These are phyloP conservation scores for Hymenoscyphus albidus DNA, from an alignment of 2,329 filamentous ascomycete genomes.

Conservation along the genomic window DNA sequence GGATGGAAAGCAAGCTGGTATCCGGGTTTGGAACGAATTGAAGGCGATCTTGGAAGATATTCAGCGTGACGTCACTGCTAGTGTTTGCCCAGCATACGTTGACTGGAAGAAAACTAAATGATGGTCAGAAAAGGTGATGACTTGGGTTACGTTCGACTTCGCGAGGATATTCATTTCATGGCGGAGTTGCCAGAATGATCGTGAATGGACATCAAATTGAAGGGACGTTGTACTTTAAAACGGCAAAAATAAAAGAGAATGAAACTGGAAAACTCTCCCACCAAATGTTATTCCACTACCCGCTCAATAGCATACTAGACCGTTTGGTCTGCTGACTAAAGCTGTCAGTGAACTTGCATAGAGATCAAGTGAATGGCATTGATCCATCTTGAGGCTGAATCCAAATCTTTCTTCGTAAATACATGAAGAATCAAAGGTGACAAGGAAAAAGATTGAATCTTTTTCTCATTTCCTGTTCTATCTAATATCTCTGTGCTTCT, in stretches of 20 bases:
- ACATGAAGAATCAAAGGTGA: too few relatives aligned
- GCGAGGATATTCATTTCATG: not conserved
- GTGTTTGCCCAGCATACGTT: not conserved
- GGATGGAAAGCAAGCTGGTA: slow-evolving; percentile 38
- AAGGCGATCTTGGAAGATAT: slow-evolving; percentile 40
- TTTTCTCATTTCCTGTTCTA: too few relatives aligned
- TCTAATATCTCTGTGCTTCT: too few relatives aligned
- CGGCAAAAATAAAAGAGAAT: not conserved
- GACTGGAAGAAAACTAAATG: not conserved
- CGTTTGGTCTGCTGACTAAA: too few relatives aligned
- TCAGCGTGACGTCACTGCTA: slow-evolving; percentile 34
- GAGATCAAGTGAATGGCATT: too few relatives aligned
- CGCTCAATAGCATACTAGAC: too few relatives aligned
- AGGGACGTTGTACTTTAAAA: not conserved
- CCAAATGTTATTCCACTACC: not conserved
- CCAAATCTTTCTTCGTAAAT: too few relatives aligned
- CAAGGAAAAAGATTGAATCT: too few relatives aligned
- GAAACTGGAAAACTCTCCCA: too few relatives aligned
- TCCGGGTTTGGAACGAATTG: slow-evolving; percentile 44
- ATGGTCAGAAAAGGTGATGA: not conserved
- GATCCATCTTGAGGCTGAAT: too few relatives aligned
- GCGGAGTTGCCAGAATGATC: not conserved
- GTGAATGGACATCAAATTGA: not conserved
- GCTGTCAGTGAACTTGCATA: too few relatives aligned
- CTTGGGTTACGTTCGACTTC: not conserved